Evolutionary conservation across 176 grass and related monocot species (phyloP), one percentile per base, ranked within the genome.

Genomic region (Cymbopogon citratus): DNA sequence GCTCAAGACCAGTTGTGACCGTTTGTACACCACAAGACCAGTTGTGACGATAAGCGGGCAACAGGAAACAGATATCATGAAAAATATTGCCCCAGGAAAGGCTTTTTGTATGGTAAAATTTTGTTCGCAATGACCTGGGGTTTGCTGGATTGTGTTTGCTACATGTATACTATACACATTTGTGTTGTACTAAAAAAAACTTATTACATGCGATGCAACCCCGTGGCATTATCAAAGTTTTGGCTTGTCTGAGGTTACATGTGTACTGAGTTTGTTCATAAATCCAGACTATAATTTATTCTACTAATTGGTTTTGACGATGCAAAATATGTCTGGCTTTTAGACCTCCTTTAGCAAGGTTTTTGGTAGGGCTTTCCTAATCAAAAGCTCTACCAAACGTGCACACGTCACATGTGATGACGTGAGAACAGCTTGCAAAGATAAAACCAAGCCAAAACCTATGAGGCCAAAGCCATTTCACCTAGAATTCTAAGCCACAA

Each of bases 81-180:
- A 14, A 52, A 68, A 44, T 18, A 73, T 24, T n/a, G 6, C 35
- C 46, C 48, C 21, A 62, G 28, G 39, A 16, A 36, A 18, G 11
- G 51, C 60, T 85, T 76, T 81, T 34, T 89, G 26, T 38, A 46
- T 48, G 15, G 57, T 66, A 66, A 57, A 35, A 24, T 89, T 78
- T 82, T 90, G 73, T 77, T 39, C 27, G 27, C 24, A 10, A 26
- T 24, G 18, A 24, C 12, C 5, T 62, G 16, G 38, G 40, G 63
- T 52, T 69, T 69, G n/a, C 36, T 31, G 36, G 29, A 60, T 72
- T 64, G 15, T 40, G 19, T 67, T 74, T 74, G 74, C 38, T 48
- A 33, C 9, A 13, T 84, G 77, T 85, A 81, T 40, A 73, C 48
- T 29, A 45, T 70, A 60, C 59, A 18, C 23, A 69, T 52, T 23